phyloP scores from a whole-genome alignment of 2,329 filamentous ascomycete genomes.

The Fusarium lyarnte region DNA sequence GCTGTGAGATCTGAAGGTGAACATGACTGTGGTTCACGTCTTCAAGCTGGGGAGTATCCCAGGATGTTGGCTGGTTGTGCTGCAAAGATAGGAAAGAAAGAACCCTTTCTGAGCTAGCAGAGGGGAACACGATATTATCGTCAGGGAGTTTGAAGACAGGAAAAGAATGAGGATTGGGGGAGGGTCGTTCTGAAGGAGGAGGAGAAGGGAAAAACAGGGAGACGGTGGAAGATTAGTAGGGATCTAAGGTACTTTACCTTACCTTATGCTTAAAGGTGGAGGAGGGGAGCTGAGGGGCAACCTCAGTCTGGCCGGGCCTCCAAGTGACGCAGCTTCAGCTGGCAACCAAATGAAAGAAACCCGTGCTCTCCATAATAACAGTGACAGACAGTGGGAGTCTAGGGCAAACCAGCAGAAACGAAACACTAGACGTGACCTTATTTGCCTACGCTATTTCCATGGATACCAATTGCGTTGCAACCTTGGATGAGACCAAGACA shows the following conservation, averaged over 20 bases:
- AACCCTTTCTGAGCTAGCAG: constrained; percentile 36
- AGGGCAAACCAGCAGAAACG: constrained; percentile 30
- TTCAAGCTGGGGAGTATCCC: constrained; percentile 32
- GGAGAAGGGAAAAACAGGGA: constrained; percentile 19
- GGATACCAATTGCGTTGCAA: constrained; percentile 17
- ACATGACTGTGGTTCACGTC: constrained; percentile 52
- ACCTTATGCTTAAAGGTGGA: constrained; percentile 15
- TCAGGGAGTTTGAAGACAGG: background rate
- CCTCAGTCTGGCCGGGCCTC: background rate
- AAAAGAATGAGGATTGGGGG: background rate
- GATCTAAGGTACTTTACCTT: background rate
- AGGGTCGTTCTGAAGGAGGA: constrained; percentile 3
- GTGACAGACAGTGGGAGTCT: constrained; percentile 12
- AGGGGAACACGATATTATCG: constrained; percentile 10
- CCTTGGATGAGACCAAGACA: constrained; percentile 13
- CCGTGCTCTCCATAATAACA: constrained; percentile 12
- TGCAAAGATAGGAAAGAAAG: constrained; percentile 9
- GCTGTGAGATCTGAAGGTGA: constrained; percentile 58
- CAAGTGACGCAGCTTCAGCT: constrained; percentile 44
- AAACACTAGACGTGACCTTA: constrained; percentile 18
- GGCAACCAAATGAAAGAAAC: constrained; percentile 4
- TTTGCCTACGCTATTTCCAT: constrained; percentile 11
- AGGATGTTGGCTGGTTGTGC: constrained; percentile 11
- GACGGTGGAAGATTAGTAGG: constrained; percentile 22
- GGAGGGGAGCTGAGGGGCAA: constrained; percentile 42